Percentiles rank a stretch among this genome's conserved stretches.
These are phyloP conservation scores for Pichia nakasei DNA, from an alignment of 805 yeast genomes.

Conservation along the genomic window DNA sequence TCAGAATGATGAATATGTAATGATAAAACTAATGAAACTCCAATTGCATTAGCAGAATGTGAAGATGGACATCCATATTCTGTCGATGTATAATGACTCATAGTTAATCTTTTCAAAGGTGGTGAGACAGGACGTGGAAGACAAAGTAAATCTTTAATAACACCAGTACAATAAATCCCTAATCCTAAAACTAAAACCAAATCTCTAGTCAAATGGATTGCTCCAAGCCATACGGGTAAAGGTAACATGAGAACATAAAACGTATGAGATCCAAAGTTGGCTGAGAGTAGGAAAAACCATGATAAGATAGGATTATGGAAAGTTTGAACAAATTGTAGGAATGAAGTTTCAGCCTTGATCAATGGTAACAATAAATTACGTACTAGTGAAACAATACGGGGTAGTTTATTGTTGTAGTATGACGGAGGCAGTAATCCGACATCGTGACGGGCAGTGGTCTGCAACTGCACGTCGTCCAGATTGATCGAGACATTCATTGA, in stretches of 20 bases:
- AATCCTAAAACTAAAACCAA: conserved; percentile 51
- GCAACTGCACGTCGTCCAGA: too few relatives aligned
- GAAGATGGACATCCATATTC: conserved; percentile 95
- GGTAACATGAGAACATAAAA: conserved; percentile 89
- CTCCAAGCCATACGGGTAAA: conserved; percentile 75
- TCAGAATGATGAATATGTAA: conserved; percentile 6
- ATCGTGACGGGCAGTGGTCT: too few relatives aligned
- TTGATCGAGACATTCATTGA: too few relatives aligned
- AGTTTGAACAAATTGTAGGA: conserved; percentile 48
- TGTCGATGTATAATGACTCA: conserved; percentile 82
- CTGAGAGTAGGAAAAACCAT: conserved; percentile 75
- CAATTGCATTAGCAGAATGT: conserved; percentile 91
- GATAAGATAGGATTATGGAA: conserved; percentile 49
- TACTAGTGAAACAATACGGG: conserved; percentile 43
- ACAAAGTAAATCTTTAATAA: conserved; percentile 75
- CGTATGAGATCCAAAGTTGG: conserved; percentile 87
- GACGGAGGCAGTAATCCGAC: conserved; percentile 67
- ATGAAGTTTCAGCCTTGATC: conserved; percentile 56
- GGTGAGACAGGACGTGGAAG: conserved; percentile 91
- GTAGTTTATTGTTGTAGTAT: conserved; percentile 54
- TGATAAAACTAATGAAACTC: conserved; percentile 51
- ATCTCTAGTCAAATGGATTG: conserved; percentile 48
- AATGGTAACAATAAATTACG: conserved; percentile 47
- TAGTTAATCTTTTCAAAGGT: conserved; percentile 80
- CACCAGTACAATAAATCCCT: conserved; percentile 67